phyloP scores from a whole-genome alignment of 306 rosid species.

The Corylus avellana region DNA sequence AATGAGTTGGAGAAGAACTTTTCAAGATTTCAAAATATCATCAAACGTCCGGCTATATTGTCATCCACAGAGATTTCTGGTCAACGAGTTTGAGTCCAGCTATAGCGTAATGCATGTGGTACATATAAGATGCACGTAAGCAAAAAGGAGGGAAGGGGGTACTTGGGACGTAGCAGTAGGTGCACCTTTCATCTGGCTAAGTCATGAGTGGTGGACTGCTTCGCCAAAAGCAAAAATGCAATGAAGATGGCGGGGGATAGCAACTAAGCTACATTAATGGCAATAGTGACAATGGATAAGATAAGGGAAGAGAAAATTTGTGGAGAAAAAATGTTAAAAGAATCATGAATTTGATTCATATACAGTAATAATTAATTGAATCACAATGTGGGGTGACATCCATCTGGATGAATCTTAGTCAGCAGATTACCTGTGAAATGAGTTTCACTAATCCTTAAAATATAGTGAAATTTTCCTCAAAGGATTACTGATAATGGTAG shows the following conservation, averaged over 20 bases:
- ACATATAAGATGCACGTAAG: background rate
- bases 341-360: background rate
- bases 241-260: background rate
- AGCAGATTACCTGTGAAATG: background rate
- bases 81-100: background rate
- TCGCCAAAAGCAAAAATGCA: background rate
- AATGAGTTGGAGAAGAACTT: too few relatives aligned
- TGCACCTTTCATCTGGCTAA: background rate
- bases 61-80: background rate
- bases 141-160: background rate
- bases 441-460: background rate
- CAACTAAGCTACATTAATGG: background rate
- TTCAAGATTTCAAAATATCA: too few relatives aligned
- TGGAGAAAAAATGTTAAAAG: background rate
- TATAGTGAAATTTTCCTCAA: background rate
- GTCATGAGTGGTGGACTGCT: background rate
- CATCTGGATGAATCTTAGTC: background rate
- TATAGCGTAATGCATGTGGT: background rate
- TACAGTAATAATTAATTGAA: background rate
- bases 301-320: background rate
- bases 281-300: background rate
- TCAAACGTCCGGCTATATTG: too few relatives aligned
- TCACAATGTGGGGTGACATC: background rate
- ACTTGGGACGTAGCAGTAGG: background rate
- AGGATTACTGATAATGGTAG: background rate